These are phyloP conservation scores for Phalaenopsis aphrodite DNA, from an alignment of 106 monocot genomes.

Conservation along the genomic window DNA sequence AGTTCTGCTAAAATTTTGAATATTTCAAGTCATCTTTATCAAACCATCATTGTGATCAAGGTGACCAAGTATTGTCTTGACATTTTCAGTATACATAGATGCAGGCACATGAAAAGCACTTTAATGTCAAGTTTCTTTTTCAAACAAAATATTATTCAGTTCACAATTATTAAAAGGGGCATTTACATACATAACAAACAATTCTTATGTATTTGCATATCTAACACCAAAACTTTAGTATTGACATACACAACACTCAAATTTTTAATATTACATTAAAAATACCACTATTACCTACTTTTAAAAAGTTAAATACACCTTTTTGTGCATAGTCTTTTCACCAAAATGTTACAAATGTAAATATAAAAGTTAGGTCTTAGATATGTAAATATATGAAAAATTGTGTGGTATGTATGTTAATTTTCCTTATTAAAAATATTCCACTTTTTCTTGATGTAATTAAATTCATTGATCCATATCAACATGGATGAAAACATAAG, in stretches of 20 bases:
- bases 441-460: neutral
- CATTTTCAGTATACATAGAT: neutral
- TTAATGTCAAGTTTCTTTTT: neutral
- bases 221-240: too few species aligned
- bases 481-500: neutral
- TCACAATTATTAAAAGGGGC: neutral
- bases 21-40: neutral
- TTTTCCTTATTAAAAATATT: neutral
- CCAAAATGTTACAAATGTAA: too few species aligned
- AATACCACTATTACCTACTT: too few species aligned
- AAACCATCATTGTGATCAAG: neutral
- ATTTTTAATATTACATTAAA: too few species aligned
- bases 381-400: too few species aligned
- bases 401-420: too few species aligned
- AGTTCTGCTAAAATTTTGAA: neutral
- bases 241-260: too few species aligned
- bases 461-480: neutral
- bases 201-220: too few species aligned
- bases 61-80: neutral
- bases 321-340: too few species aligned
- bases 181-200: too few species aligned
- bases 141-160: neutral
- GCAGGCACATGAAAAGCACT: neutral
- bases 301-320: too few species aligned
- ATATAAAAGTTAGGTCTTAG: too few species aligned